phyloP scores from a whole-genome alignment of 2,329 filamentous ascomycete species.

The Waltergamsia citrina region DNA sequence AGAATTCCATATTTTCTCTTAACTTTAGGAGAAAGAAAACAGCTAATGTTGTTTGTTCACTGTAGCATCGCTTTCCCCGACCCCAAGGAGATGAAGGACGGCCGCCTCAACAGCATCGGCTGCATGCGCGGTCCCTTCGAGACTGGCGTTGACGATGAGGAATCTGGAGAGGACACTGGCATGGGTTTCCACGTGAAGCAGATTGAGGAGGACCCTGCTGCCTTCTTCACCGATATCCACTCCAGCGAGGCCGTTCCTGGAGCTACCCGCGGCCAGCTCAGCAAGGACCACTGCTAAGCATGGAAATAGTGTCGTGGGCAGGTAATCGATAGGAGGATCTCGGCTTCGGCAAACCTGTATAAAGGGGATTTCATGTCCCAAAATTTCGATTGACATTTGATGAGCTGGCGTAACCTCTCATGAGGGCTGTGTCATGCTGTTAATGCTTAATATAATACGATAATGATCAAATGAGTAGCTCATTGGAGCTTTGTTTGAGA shows the following conservation, averaged over 20 bases:
- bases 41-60: neutral
- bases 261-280: constrained; percentile 40
- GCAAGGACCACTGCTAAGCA: neutral
- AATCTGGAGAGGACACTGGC: constrained; percentile 22
- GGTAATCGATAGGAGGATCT: too few relatives aligned
- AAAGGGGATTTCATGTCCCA: too few relatives aligned
- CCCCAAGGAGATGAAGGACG: constrained; percentile 22
- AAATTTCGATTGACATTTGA: too few relatives aligned
- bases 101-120: constrained; percentile 26
- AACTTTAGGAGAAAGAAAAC: too few relatives aligned
- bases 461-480: too few relatives aligned
- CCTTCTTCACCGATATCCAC: constrained; percentile 45
- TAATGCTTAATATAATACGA: too few relatives aligned
- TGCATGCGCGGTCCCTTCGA: constrained; percentile 26
- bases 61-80: constrained; percentile 38
- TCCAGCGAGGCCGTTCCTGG: constrained; percentile 36
- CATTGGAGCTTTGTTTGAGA: too few relatives aligned
- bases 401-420: too few relatives aligned
- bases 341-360: too few relatives aligned
- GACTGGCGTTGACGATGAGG: constrained; percentile 18
- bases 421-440: too few relatives aligned
- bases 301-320: neutral
- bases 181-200: constrained; percentile 35
- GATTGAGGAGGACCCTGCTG: constrained; percentile 38
- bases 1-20: too few relatives aligned